Conservation (phyloP, 352 stramenopile species). For the Phytophthora agathidicida region DNA sequence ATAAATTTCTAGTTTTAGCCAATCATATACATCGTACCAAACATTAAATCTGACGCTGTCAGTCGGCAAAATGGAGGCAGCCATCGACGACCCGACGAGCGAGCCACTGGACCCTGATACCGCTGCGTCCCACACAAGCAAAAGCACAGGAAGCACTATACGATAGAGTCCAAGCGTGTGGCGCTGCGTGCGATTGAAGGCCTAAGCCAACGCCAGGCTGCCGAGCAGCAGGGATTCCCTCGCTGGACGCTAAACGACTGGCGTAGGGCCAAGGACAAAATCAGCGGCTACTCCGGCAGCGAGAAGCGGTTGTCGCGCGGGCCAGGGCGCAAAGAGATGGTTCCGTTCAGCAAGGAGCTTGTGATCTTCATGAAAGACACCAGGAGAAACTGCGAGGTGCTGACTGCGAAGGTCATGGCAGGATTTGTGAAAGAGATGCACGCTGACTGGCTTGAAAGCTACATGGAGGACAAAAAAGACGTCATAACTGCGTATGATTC, state of each 20-base stretch:
- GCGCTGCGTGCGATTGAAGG: background rate
- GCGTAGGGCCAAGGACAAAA: background rate
- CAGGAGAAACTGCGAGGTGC: too few species aligned
- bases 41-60: background rate
- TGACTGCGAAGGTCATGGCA: too few species aligned
- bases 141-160: background rate
- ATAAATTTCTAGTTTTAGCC: too few species aligned
- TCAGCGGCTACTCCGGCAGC: too few species aligned
- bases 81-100: background rate
- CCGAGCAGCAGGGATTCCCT: background rate
- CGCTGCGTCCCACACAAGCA: background rate
- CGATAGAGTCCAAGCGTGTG: background rate
- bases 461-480: too few species aligned
- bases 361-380: slow-evolving; percentile 7
- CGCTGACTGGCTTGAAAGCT: too few species aligned
- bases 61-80: slow-evolving; percentile 1
- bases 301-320: slow-evolving; percentile 1
- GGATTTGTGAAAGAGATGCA: too few species aligned
- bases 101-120: background rate
- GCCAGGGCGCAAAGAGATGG: background rate
- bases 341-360: slow-evolving; percentile 1
- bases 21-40: background rate
- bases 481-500: too few species aligned
- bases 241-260: background rate
- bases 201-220: slow-evolving; percentile 4